Evolutionary conservation across 2,329 filamentous ascomycete species (phyloP).

Genomic region (Colletotrichum tropicicola): DNA sequence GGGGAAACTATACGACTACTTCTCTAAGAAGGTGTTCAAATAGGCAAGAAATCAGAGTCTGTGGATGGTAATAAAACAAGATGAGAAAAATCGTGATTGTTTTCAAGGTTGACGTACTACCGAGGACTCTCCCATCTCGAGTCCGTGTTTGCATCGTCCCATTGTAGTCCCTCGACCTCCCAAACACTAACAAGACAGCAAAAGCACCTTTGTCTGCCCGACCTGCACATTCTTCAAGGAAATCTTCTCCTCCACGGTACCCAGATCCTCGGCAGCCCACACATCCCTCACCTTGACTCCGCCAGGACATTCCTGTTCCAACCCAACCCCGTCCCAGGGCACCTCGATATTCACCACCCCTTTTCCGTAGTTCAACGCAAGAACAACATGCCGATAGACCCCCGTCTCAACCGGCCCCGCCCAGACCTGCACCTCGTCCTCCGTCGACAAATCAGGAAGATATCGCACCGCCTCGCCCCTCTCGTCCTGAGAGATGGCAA

Average conservation of each 20-base stretch:
- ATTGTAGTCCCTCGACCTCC: not conserved
- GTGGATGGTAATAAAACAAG: too few species aligned
- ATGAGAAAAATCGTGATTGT: too few species aligned
- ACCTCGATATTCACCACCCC: constrained; percentile 22
- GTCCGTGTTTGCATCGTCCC: too few species aligned
- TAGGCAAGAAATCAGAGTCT: too few species aligned
- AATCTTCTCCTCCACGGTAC: not conserved
- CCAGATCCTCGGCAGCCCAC: constrained; percentile 3
- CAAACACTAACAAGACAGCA: not conserved
- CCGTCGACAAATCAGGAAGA: constrained; percentile 33
- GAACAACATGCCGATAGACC: constrained; percentile 12
- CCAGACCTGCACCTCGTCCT: constrained; percentile 39
- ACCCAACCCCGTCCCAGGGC: not conserved
- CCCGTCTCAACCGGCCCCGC: constrained; percentile 34
- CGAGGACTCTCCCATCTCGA: too few species aligned
- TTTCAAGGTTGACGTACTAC: too few species aligned
- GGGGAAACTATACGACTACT: too few species aligned
- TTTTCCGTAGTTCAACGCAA: constrained; percentile 31
- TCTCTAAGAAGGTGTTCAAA: too few species aligned
- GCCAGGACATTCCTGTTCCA: not conserved
- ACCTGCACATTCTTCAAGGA: not conserved
- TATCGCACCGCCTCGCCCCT: constrained; percentile 36
- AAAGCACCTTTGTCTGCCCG: constrained; percentile 5
- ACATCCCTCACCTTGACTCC: constrained; percentile 8
- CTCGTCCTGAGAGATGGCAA: constrained; percentile 45